Base-by-base conservation (phyloP, 108 stramenopile species). In the Cyclotella kingstonii region DNA sequence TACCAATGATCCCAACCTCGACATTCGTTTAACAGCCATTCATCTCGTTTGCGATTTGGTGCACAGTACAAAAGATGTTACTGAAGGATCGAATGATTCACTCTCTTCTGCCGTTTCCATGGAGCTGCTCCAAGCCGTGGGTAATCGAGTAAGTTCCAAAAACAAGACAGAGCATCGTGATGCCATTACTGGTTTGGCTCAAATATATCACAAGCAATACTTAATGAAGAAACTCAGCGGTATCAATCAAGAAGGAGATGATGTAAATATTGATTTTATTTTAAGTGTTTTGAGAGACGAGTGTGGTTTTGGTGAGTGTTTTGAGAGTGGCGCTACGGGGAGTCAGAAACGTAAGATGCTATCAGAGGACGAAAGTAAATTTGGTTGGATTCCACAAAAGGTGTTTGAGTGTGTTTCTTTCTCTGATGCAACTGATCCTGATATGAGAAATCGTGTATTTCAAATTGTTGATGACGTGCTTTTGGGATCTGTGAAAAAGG, bases 101-200 rank as follows among this genome's bases (percentile, higher is more conserved):
- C 73, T 60, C 3, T 53, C 66, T 12, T 65, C 64, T 17, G 66
- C 55, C 31, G 48, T 68, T 28, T 85, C 85, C 7, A 2, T 63
- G 11, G 71, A 78, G 22, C 53, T 84, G 15, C 60, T 88, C 67
- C 42, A 70, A 18, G 84, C 85, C 6, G 77, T 90, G 4, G 92
- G 83, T 0, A 57, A 56, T 49, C 72, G 85, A 22, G 84, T 93
- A 14, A 40, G 56, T 21, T 79, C 81, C 27, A 93, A 90, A 61
- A 69, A 83, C 66, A 83, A 83, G 50, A 54, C 49, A 18, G 89
- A 90, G 51, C 81, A 87, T 44, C 77, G 77, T 50, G 77, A 90
- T 69, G 84, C 89, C 12, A 58, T 88, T 47, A 90, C 89, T 4
- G 92, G 89, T 21, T 63, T 90, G 31, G 85, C 81, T 23, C 77